Conservation (phyloP, 1,284 basidiomycete genomes). For the Microbotryomycetes sp. region DNA sequence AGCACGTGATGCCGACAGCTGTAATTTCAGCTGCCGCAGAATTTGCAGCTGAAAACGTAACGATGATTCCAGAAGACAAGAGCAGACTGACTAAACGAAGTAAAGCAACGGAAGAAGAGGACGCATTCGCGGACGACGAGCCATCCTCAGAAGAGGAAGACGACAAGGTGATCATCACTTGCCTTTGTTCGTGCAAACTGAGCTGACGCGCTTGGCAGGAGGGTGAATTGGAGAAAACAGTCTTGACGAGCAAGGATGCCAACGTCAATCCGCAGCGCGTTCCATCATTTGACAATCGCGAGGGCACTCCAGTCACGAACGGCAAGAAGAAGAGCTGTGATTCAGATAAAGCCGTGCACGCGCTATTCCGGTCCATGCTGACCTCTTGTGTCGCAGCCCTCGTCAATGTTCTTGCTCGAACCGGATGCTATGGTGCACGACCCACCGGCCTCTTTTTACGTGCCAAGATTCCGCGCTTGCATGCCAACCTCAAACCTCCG, state of each 20-base stretch:
- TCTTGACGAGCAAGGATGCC: too few relatives aligned
- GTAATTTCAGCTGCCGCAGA: too few relatives aligned
- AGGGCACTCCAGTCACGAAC: background rate
- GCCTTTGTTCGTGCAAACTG: too few relatives aligned
- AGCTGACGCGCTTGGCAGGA: too few relatives aligned
- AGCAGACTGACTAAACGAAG: too few relatives aligned
- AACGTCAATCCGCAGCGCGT: too few relatives aligned
- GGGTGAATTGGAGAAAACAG: too few relatives aligned
- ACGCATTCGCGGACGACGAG: background rate
- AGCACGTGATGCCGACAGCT: too few relatives aligned
- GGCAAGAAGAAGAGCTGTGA: background rate
- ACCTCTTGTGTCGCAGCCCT: constrained; percentile 5
- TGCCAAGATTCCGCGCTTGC: constrained; percentile 15
- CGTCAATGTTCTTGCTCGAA: constrained; percentile 15
- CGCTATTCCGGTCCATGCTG: background rate
- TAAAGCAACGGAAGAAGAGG: background rate
- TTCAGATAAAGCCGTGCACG: background rate
- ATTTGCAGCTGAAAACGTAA: too few relatives aligned
- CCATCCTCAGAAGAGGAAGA: background rate
- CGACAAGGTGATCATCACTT: too few relatives aligned
- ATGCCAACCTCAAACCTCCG: constrained; percentile 26
- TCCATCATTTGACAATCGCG: background rate
- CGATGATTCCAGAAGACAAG: too few relatives aligned
- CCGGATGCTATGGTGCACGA: constrained; percentile 1
- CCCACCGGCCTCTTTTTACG: constrained; percentile 11